Base-by-base conservation (phyloP, 345 rosid genomes). In the Diplotaxis tenuifolia region DNA sequence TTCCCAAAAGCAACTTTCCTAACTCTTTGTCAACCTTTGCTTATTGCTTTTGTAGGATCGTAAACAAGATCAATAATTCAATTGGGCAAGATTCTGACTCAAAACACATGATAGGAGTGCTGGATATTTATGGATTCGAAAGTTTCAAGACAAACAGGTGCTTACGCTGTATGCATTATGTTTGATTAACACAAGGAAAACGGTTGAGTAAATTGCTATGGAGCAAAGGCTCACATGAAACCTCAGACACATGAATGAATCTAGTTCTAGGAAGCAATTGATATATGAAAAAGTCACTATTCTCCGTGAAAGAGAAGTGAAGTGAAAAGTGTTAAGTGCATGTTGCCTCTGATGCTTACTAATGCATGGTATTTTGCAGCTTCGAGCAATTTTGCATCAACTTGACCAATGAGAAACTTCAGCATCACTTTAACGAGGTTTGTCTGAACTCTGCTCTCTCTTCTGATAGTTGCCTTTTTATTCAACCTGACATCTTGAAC, bases 141-240 rank as follows among this genome's bases (percentile, higher is more conserved):
- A 94, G 97, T 88, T 94, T 94, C 87, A 89, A 91, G 86, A 94
- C 90, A 80, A 94, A 94, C 91, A 94, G 98, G 98, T 94, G 86
- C 92, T 80, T 85, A 80, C 67, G 73, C 25, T 75, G 80, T 84
- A 86, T 78, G 83, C 50, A 20, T 79, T 77, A 82, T 67, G 73
- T 76, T 71, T 59, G 73, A 57, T 79, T 62, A 70, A 64, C 68
- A 80, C 36, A 22, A 57, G 63, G 76, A 57, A 72, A 58, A 22
- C 15, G 15, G 20, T 64, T 63, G 56, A 50, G 22, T 32, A 50
- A 23, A 52, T 23, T 32, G 28, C 9, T 45, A 20, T 52, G 62
- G 69, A 75, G 28, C 9, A 16, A 67, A 22, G 32, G 40, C 57
- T 68, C 56, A 59, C 6, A 58, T 67, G 76, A 59, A 60, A 60